Evolutionary conservation across 768 basidiomycete species (phyloP), one percentile per base, ranked within the genome.

Genomic region (Termitomyces sp.): DNA sequence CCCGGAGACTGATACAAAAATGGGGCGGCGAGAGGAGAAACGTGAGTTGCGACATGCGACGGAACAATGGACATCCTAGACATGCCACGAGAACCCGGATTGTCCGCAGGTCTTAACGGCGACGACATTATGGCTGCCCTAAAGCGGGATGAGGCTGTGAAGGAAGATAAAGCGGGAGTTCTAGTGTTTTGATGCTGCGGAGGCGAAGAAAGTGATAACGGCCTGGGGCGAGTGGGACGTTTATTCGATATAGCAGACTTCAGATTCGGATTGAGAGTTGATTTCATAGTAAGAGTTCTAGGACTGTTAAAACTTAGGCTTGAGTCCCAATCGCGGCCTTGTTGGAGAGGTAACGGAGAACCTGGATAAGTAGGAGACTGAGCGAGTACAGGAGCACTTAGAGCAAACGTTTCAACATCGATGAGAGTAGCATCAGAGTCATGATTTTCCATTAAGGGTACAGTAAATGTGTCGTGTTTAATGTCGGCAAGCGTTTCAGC

Each of bases 131-230:
- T 14, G 12, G 14, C 46, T 29, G 24, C 13, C 5, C 9, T 18
- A 12, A 36, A 26, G 36, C 36, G 22, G 22, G 43, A 31, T 3
- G 53, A 18, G 22, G 37, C 37, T 3, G 37, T 20, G 24, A 55
- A 56, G 13, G 58, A 12, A 14, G 48, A 31, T 12, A 18, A 32
- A 3, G 18, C 22, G 41, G 18, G 27, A 29, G 10, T 16, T n/a
- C 22, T 42, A 13, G 46, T 4, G 3, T 32, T 1, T 34, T 20
- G 46, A 2, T 43, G 44, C 24, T 46, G 48, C 37, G 34, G 44
- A 2, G 60, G 60, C 4, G 60, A 61, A 2, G 60, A 61, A 8
- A 53, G 41, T 7, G 27, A 50, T n/a, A 39, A 20, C 6, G 26
- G 37, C n/a, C 26, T 39, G 13, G n/a, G n/a, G n/a, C 37, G 51